Evolutionary conservation across 106 monocot genomes (phyloP).

Genomic region (Allium cepa): DNA sequence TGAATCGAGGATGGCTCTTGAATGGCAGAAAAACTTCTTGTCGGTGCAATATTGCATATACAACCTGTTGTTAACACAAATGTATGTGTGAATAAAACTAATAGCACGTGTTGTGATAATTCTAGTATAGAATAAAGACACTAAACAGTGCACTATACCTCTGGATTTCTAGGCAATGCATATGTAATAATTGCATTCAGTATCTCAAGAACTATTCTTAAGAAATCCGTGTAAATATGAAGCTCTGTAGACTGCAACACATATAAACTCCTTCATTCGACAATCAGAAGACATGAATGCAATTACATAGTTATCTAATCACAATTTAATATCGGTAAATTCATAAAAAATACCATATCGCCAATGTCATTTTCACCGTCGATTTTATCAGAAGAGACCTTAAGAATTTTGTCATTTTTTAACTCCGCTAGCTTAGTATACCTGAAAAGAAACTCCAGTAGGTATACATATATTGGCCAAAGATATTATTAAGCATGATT

Average conservation of each 20-base stretch:
- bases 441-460: slow-evolving; percentile 20
- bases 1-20: slow-evolving; percentile 89
- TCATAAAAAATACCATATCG: slow-evolving; percentile 54
- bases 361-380: slow-evolving; percentile 40
- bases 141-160: slow-evolving; percentile 33
- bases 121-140: no score
- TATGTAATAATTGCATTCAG: slow-evolving; percentile 91
- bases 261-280: slow-evolving; percentile 5
- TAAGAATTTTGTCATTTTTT: slow-evolving; percentile 47
- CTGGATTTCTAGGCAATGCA: slow-evolving; percentile 84
- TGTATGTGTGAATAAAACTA: background rate
- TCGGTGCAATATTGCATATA: slow-evolving; percentile 94
- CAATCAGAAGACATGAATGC: slow-evolving; percentile 9
- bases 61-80: slow-evolving; percentile 44
- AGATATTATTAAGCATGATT: background rate
- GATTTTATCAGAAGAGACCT: slow-evolving; percentile 30
- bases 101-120: no score
- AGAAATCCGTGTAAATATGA: slow-evolving; percentile 90
- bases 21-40: slow-evolving; percentile 93
- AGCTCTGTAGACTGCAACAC: slow-evolving; percentile 84
- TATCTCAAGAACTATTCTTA: slow-evolving; percentile 90
- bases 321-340: background rate
- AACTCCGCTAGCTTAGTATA: slow-evolving; percentile 82
- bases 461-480: background rate
- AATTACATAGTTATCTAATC: background rate